These are phyloP conservation scores for Colletotrichum scovillei DNA, from an alignment of 2,329 filamentous ascomycete species.

Conservation along the genomic window DNA sequence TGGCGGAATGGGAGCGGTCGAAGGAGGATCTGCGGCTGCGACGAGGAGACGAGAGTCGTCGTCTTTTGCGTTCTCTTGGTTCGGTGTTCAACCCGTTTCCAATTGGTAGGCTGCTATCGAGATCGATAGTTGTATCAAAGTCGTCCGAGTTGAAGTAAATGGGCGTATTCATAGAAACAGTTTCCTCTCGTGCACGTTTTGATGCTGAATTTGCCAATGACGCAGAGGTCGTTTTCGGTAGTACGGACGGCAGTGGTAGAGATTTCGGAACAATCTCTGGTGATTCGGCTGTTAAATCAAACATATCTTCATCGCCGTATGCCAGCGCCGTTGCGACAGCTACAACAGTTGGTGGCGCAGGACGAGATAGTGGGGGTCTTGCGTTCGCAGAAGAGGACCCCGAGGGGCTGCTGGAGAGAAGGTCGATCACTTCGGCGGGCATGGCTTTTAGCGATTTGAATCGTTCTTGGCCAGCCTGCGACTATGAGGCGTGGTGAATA, in stretches of 20 bases:
- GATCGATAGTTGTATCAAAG: conserved; percentile 53
- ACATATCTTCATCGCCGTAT: conserved; percentile 30
- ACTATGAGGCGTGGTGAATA: not conserved
- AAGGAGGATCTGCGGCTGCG: not conserved
- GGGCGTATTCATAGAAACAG: conserved; percentile 4
- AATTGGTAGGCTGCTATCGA: conserved; percentile 39
- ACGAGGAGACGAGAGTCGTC: conserved; percentile 38
- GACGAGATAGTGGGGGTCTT: conserved; percentile 12
- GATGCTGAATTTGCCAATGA: not conserved
- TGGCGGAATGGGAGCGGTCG: conserved; percentile 1
- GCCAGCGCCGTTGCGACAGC: not conserved
- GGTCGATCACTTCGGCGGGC: conserved; percentile 48
- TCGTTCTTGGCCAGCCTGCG: too few relatives aligned
- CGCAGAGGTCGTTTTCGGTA: not conserved
- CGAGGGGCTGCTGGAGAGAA: conserved; percentile 48
- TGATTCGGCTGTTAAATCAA: conserved; percentile 36
- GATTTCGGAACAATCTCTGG: not conserved
- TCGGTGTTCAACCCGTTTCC: conserved; percentile 22
- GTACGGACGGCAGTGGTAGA: not conserved
- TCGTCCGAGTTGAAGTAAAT: conserved; percentile 53
- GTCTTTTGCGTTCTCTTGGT: conserved; percentile 44
- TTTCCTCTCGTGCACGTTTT: conserved; percentile 23
- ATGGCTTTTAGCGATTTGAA: conserved; percentile 35
- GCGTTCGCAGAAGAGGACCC: not conserved
- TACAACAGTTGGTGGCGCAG: not conserved